Percentiles rank a stretch among this genome's conserved stretches.
Conservation (phyloP, 2,329 filamentous ascomycete species). For the Leptographium galeiforme region DNA sequence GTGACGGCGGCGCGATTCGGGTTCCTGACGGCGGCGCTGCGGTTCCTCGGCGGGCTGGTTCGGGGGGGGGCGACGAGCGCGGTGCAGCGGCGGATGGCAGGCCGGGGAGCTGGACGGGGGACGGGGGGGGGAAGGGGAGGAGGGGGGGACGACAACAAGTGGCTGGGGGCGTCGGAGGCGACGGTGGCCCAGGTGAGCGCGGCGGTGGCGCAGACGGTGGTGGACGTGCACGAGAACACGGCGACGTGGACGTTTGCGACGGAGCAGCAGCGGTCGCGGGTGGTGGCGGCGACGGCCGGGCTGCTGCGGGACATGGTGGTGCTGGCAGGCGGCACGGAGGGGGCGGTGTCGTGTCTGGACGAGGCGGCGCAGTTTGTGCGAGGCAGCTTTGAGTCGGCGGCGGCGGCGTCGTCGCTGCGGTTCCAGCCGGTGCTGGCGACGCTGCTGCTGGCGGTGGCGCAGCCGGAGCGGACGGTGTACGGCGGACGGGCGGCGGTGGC, state of each 20-base stretch:
- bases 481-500: conserved; percentile 39
- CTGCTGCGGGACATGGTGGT: conserved; percentile 59
- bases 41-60: conserved; percentile 61
- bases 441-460: conserved; percentile 47
- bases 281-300: conserved; percentile 54
- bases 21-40: conserved; percentile 61
- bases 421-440: conserved; percentile 66
- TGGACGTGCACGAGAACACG: conserved; percentile 78
- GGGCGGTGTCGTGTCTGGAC: conserved; percentile 38
- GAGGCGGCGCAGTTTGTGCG: conserved; percentile 64
- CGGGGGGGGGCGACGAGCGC: conserved; percentile 61
- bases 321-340: conserved; percentile 56
- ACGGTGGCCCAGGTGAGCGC: conserved; percentile 58
- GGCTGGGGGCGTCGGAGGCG: conserved; percentile 65
- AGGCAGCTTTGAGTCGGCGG: conserved; percentile 60
- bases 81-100: conserved; percentile 47
- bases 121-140: conserved; percentile 33
- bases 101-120: conserved; percentile 21
- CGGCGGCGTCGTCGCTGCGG: conserved; percentile 50
- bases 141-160: conserved; percentile 32
- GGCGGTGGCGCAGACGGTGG: conserved; percentile 59
- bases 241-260: conserved; percentile 72
- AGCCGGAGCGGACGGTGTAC: conserved; percentile 49
- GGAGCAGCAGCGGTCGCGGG: conserved; percentile 51
- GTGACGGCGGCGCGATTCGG: conserved; percentile 63